Percentiles rank a stretch among this genome's conserved stretches.
These are phyloP conservation scores for Neohortaea acidophila DNA, from an alignment of 495 filamentous ascomycete species.

Conservation along the genomic window DNA sequence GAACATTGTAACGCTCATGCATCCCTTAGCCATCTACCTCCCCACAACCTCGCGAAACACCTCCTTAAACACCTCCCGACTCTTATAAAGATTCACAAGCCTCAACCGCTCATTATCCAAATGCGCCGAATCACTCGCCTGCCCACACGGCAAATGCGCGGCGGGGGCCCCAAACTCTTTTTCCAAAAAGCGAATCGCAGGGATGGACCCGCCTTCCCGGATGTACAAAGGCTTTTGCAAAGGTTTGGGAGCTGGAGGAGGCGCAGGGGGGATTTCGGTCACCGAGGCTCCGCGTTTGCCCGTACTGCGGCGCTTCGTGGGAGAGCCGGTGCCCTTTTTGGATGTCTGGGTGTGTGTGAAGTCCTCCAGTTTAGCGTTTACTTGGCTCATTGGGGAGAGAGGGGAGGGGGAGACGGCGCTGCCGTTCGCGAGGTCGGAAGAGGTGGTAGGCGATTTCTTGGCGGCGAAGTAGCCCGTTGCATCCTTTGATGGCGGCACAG, in stretches of 20 bases:
- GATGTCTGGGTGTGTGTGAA: neutral
- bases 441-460: constrained; percentile 30
- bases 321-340: neutral
- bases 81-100: constrained; percentile 76
- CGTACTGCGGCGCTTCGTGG: neutral
- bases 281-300: constrained; percentile 14
- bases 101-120: constrained; percentile 85
- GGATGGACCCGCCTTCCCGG: constrained; percentile 87
- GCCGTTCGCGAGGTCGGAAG: constrained; percentile 41
- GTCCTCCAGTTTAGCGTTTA: constrained; percentile 2
- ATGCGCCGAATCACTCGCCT: constrained; percentile 88
- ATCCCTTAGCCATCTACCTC: no score
- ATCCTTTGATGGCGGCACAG: neutral
- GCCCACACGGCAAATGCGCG: constrained; percentile 85
- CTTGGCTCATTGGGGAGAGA: constrained; percentile 5
- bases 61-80: constrained; percentile 73
- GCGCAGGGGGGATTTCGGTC: no score
- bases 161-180: constrained; percentile 88
- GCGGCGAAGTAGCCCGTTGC: constrained; percentile 10
- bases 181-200: constrained; percentile 82
- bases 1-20: no score
- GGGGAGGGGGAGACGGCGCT: constrained; percentile 13
- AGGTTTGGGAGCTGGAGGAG: constrained; percentile 25
- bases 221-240: constrained; percentile 61
- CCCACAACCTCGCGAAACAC: constrained; percentile 61